Evolutionary conservation across 495 filamentous ascomycete species (phyloP), one percentile per base, ranked within the genome.

Genomic region (Tuber aestivum): DNA sequence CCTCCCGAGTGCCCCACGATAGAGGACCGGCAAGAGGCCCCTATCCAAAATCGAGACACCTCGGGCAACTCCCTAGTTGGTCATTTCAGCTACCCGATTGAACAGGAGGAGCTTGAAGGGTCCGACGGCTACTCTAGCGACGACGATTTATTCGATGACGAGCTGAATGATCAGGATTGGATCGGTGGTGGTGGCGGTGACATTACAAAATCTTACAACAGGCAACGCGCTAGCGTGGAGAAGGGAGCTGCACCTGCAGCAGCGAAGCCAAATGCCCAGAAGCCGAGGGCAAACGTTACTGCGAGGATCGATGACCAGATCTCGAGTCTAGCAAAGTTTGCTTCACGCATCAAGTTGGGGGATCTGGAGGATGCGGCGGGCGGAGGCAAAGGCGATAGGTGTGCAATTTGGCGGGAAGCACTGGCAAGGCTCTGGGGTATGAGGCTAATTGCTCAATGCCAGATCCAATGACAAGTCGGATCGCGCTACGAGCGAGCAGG

Each of bases 401-500:
- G 84, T 77, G 85, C 27, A 2, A 61, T 61, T 61, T 32, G n/a
- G 14, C 7, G n/a, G 40, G 40, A 45, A n/a, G n/a, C n/a, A n/a
- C n/a, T n/a, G 42, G 42, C 6, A 65, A 20, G 27, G 14, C 18
- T 65, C 27, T 18, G 16, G 27, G 70, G 41, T n/a, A 65, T 10
- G 23, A 41, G 61, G 69, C n/a, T 50, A 40, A 38, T 40, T 27
- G 56, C 35, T 56, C 21, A 1, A 70, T 75, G 69, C 74, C 3
- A 79, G 77, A 21, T 69, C 72, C 23, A 89, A 90, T 81, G 95
- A 99, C 84, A 95, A 93, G 85, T 90, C 91, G 75, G 94, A 98
- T 82, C 90, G 95, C 73, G 95, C 95, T 72, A 99, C 95, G 6
- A 92, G 87, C 77, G 95, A 98, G 83, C 92, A 97, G 82, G 95